Evolutionary conservation across 2,329 filamentous ascomycete species (phyloP).

Genomic region (Exophiala viscosa): DNA sequence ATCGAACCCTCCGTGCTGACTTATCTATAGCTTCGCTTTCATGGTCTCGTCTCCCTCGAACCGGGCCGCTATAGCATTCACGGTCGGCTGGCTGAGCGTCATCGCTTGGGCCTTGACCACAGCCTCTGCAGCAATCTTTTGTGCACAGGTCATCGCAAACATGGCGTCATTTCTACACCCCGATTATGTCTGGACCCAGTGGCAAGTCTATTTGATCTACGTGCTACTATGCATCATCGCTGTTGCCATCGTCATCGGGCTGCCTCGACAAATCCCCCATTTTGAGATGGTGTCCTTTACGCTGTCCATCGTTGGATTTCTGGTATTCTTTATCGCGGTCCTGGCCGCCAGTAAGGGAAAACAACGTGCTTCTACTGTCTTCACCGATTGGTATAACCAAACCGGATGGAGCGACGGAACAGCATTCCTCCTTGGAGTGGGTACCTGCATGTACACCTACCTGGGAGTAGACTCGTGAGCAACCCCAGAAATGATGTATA

Average conservation of each 20-base stretch:
- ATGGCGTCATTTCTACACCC: constrained; percentile 20
- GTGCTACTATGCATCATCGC: constrained; percentile 13
- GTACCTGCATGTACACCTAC: constrained; percentile 34
- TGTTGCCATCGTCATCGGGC: constrained; percentile 12
- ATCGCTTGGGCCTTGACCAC: constrained; percentile 29
- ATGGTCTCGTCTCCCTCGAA: constrained; percentile 23
- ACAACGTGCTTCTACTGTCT: constrained; percentile 52
- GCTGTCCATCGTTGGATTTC: constrained; percentile 21
- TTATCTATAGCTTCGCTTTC: constrained; percentile 26
- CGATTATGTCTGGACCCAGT: constrained; percentile 20
- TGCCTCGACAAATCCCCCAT: constrained; percentile 15
- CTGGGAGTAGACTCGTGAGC: constrained; percentile 24
- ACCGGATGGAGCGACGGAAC: constrained; percentile 67
- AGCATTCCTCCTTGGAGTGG: constrained; percentile 41
- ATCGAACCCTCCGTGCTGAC: background rate
- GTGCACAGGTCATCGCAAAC: constrained; percentile 17
- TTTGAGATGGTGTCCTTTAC: constrained; percentile 23
- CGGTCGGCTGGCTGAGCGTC: constrained; percentile 30
- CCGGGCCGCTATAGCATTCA: constrained; percentile 22
- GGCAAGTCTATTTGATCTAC: constrained; percentile 30
- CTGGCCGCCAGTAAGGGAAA: constrained; percentile 24
- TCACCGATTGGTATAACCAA: constrained; percentile 58
- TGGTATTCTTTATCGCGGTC: constrained; percentile 31
- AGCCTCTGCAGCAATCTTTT: constrained; percentile 18
- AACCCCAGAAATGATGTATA: constrained; percentile 4